These are phyloP conservation scores for Guadua angustifolia DNA, from an alignment of 176 grass and related monocot genomes.

Conservation along the genomic window DNA sequence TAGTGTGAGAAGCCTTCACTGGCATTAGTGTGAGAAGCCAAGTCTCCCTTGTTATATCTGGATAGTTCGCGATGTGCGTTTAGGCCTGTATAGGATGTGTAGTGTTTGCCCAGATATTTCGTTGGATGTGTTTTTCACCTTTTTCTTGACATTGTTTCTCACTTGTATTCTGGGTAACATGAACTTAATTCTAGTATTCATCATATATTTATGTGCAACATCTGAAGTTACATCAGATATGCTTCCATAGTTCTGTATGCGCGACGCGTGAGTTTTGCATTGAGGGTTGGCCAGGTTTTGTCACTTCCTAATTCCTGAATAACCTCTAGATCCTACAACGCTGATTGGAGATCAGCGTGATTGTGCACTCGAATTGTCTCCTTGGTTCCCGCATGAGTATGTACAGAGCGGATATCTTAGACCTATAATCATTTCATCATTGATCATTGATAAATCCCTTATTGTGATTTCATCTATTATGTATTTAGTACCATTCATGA, in stretches of 20 bases:
- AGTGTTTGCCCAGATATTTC: neutral
- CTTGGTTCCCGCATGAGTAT: neutral
- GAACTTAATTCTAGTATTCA: neutral
- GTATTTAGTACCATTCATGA: too few relatives aligned
- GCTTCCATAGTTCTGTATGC: neutral
- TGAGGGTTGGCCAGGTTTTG: neutral
- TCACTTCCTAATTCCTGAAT: neutral
- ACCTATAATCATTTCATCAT: too few relatives aligned
- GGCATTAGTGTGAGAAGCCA: slow-evolving; percentile 4
- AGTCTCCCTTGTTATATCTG: neutral
- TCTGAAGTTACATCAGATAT: neutral
- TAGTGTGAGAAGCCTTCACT: slow-evolving; percentile 8
- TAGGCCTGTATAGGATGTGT: slow-evolving; percentile 1
- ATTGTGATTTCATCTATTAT: too few relatives aligned
- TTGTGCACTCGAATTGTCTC: neutral
- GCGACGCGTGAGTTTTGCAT: neutral
- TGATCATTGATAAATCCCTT: too few relatives aligned
- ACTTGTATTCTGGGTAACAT: neutral
- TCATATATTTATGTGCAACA: neutral
- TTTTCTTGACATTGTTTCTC: neutral
- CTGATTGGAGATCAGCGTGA: neutral
- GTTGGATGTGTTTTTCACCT: neutral
- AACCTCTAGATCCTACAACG: neutral
- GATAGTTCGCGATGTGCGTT: too few relatives aligned
- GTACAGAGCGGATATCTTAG: too few relatives aligned